Conservation (phyloP, 352 stramenopile species). For the Elongisporangium prolatum region DNA sequence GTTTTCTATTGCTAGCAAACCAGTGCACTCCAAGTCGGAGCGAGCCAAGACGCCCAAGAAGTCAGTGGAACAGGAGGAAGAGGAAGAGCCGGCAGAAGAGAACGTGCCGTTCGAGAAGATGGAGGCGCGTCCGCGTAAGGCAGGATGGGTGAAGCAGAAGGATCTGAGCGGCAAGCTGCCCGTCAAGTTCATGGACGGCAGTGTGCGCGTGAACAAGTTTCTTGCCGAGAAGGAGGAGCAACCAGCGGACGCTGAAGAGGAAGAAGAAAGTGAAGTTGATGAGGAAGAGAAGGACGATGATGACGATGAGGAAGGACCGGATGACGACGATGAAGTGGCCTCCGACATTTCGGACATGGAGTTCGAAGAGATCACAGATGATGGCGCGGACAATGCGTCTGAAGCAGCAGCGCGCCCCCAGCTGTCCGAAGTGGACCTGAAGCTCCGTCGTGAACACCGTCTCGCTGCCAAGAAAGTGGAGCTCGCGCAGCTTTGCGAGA, state of each 20-base stretch:
- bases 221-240: slow-evolving; percentile 33
- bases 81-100: slow-evolving; percentile 18
- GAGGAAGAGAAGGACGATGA: slow-evolving; percentile 30
- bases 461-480: slow-evolving; percentile 83
- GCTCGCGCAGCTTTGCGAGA: slow-evolving; percentile 87
- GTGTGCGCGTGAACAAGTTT: slow-evolving; percentile 69
- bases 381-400: slow-evolving; percentile 5
- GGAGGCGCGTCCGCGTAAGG: slow-evolving; percentile 60
- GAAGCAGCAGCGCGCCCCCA: slow-evolving; percentile 6
- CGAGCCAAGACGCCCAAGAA: slow-evolving; percentile 22
- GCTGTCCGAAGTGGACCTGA: slow-evolving; percentile 51
- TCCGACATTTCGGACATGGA: slow-evolving; percentile 81
- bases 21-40: slow-evolving; percentile 33
- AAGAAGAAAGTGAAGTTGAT: slow-evolving; percentile 23
- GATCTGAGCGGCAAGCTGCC: slow-evolving; percentile 70
- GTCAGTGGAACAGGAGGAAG: slow-evolving; percentile 12
- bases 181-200: slow-evolving; percentile 86
- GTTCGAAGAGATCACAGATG: slow-evolving; percentile 67
- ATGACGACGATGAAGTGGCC: slow-evolving; percentile 35
- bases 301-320: slow-evolving; percentile 23
- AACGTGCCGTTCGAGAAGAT: slow-evolving; percentile 74
- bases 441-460: slow-evolving; percentile 58
- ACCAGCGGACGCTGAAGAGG: neutral
- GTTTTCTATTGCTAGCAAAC: slow-evolving; percentile 17
- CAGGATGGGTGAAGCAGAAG: slow-evolving; percentile 52